Conservation (phyloP, 768 basidiomycete species). For the Termitomyces heimii region DNA sequence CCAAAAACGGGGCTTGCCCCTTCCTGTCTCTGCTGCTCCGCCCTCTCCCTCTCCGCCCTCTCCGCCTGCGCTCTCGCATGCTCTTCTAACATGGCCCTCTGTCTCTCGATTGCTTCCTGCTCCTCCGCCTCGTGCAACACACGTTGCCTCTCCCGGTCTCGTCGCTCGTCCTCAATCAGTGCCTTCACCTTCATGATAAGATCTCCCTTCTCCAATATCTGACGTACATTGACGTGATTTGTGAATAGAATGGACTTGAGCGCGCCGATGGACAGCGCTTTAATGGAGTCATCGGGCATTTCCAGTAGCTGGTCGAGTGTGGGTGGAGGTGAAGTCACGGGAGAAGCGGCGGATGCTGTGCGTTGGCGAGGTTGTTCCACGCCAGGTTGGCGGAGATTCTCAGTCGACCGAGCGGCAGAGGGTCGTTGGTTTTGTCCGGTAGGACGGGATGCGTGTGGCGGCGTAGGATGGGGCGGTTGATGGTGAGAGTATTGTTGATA, state of each 20-base stretch:
- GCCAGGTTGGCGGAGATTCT: constrained; percentile 13
- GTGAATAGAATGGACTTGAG: constrained; percentile 77
- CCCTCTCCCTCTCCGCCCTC: constrained; percentile 18
- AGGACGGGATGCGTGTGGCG: constrained; percentile 11
- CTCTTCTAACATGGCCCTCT: constrained; percentile 17
- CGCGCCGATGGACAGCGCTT: constrained; percentile 57
- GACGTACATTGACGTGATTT: constrained; percentile 74
- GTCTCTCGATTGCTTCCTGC: constrained; percentile 31
- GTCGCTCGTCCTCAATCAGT: constrained; percentile 60
- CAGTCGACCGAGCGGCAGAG: constrained; percentile 15
- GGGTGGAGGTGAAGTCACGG: constrained; percentile 40
- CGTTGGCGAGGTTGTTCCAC: constrained; percentile 31
- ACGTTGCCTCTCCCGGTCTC: constrained; percentile 44
- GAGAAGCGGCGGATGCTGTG: constrained; percentile 30
- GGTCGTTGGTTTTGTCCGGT: constrained; percentile 18
- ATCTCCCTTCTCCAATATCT: constrained; percentile 83
- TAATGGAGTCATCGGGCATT: constrained; percentile 52
- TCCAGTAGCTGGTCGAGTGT: constrained; percentile 64
- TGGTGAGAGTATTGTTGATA: constrained; percentile 16
- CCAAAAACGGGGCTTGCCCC: background rate
- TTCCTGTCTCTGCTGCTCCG: constrained; percentile 8
- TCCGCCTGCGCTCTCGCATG: constrained; percentile 23
- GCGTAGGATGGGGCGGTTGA: constrained; percentile 8
- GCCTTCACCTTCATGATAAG: constrained; percentile 65
- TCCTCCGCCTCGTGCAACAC: constrained; percentile 40